Evolutionary conservation across 179 eudicot species (phyloP), one percentile per base, ranked within the genome.

Genomic region (Silene coronaria): DNA sequence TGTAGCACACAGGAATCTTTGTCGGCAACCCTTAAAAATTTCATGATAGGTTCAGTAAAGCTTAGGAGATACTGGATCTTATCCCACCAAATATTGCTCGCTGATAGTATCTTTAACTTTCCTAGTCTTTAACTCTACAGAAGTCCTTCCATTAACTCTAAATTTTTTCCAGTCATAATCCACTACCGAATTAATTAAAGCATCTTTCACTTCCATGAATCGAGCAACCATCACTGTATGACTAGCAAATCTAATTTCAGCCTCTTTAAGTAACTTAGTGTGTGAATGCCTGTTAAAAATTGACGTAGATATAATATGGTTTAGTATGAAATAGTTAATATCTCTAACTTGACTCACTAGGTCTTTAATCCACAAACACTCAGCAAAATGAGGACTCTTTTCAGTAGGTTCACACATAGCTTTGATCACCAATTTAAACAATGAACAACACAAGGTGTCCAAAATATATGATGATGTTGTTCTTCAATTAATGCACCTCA

Each of bases 71-170:
- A 74, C 9, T 74, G 70, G 0, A 74, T 6, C 9, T 62, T 46
- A 63, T 74, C 42, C 77, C 77, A 74, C 77, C 77, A 74, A 11
- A 4, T 23, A 22, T 63, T 70, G 46, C 24, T 61, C 2, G 45
- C 24, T 28, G 5, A 26, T 12, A 5, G 14, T 9, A 14, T 63
- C 70, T 23, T 63, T 42, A 36, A 67, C 22, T 9, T 62, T 61
- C 12, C 69, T 60, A 32, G 59, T 14, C 19, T 60, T 38, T 2
- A 60, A 11, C 17, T 74, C 59, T 16, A 22, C 66, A 4, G 42
- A 26, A 3, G 36, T 63, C 11, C n/a, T 21, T 22, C 76, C 76
- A 42, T 42, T 62, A 4, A 23, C 34, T 19, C 23, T 73, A 73
- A 74, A 62, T 74, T 36, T 36, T 32, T 36, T 36, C 4, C 42